Evolutionary conservation across 257 asterid species (phyloP).

Genomic region (Avicennia marina): DNA sequence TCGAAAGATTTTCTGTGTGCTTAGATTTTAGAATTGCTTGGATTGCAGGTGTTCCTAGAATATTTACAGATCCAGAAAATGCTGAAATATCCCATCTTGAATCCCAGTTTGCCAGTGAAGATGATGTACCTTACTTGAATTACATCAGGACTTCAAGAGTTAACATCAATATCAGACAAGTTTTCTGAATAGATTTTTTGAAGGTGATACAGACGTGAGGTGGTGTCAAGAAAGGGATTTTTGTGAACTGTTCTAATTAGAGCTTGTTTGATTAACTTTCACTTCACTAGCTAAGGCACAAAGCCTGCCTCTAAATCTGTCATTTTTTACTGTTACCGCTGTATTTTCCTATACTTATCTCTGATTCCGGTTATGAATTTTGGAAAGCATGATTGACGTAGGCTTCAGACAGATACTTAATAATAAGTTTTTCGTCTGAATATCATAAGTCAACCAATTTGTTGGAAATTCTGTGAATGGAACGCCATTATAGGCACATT

Average conservation of each 20-base stretch:
- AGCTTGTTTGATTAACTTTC: background rate
- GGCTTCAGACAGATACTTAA: too few species aligned
- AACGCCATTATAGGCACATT: too few species aligned
- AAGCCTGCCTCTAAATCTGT: background rate
- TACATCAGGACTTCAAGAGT: constrained; percentile 78
- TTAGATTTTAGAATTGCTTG: background rate
- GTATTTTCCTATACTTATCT: too few species aligned
- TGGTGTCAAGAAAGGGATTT: background rate
- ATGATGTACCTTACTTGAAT: constrained; percentile 40
- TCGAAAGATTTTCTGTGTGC: background rate
- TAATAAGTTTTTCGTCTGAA: too few species aligned
- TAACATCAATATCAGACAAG: constrained; percentile 96
- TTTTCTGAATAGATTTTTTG: constrained; percentile 26
- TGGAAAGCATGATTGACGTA: too few species aligned
- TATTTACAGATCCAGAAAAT: constrained; percentile 67
- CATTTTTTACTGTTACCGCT: background rate
- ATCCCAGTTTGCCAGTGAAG: constrained; percentile 44
- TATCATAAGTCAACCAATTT: too few species aligned
- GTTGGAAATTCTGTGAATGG: too few species aligned
- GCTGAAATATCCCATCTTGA: constrained; percentile 63
- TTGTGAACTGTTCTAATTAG: background rate
- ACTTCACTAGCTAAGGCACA: background rate
- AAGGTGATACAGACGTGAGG: background rate
- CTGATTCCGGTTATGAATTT: too few species aligned
- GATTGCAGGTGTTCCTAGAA: constrained; percentile 78